phyloP scores from a whole-genome alignment of 371 early-diverging fungal species.

The Amoeboradix gromovi region DNA sequence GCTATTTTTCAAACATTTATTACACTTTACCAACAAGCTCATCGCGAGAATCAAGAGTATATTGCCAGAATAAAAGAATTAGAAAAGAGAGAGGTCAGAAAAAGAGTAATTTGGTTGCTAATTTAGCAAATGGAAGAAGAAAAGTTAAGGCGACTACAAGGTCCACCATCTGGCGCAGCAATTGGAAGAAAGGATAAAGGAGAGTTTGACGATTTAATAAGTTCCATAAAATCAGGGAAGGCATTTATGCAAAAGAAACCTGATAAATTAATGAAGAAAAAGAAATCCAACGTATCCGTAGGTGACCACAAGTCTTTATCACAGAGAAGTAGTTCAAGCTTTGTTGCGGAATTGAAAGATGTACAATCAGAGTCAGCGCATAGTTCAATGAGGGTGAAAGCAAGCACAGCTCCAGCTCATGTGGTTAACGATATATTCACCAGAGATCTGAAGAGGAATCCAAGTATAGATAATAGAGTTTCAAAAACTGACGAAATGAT shows the following conservation, averaged over 20 bases:
- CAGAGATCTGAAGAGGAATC: not conserved
- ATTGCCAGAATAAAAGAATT: not conserved
- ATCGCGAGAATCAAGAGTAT: not conserved
- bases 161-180: not conserved
- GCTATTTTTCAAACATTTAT: not conserved
- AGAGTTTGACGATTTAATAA: slow-evolving; percentile 1
- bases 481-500: not conserved
- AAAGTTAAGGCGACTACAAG: too few relatives aligned
- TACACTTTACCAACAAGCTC: not conserved
- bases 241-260: slow-evolving; percentile 1
- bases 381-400: not conserved
- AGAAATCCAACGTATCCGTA: not conserved
- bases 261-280: not conserved
- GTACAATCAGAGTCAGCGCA: not conserved
- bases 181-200: not conserved
- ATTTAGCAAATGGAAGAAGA: not conserved
- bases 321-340: not conserved
- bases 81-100: slow-evolving; percentile 1
- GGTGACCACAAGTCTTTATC: not conserved
- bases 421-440: not conserved
- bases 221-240: not conserved
- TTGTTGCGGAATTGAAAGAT: not conserved
- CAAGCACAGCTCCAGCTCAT: not conserved
- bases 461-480: not conserved
- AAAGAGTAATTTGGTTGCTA: not conserved